Percentiles rank a stretch among this genome's conserved stretches.
Evolutionary conservation across 805 yeast genomes (phyloP).

Genomic region (Saccharomycopsis vini): DNA sequence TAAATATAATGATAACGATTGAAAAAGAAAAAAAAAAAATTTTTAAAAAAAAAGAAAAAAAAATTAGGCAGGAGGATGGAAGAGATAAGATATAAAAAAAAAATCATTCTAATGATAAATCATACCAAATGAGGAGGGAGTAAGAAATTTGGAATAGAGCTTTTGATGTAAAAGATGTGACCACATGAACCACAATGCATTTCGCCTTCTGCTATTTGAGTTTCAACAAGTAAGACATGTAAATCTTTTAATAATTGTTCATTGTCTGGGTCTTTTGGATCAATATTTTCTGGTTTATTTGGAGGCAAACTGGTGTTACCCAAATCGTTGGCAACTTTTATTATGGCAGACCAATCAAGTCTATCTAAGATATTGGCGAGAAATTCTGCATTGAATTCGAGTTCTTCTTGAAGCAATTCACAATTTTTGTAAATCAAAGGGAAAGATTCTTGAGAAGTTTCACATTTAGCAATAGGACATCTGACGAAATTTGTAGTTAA

Average conservation of each 20-base stretch:
- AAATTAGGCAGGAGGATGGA: neutral
- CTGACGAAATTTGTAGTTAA: constrained; percentile 93
- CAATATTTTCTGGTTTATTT: constrained; percentile 45
- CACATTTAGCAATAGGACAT: constrained; percentile 83
- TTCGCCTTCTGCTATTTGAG: constrained; percentile 78
- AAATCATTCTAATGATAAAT: too few relatives aligned
- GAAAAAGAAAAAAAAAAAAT: neutral
- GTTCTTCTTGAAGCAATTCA: constrained; percentile 64
- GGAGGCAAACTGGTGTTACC: constrained; percentile 57
- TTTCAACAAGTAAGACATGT: constrained; percentile 72
- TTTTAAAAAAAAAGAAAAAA: too few relatives aligned
- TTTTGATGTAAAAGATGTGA: constrained; percentile 83
- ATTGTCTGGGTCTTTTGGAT: constrained; percentile 36
- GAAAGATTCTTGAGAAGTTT: constrained; percentile 62
- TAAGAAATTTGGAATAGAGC: constrained; percentile 86
- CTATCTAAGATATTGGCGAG: constrained; percentile 67
- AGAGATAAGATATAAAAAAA: too few relatives aligned
- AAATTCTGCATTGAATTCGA: constrained; percentile 78
- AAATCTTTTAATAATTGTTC: constrained; percentile 60
- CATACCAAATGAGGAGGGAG: constrained; percentile 82
- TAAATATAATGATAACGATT: too few relatives aligned
- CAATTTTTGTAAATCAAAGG: constrained; percentile 67
- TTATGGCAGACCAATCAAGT: constrained; percentile 80
- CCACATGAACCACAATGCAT: constrained; percentile 84
- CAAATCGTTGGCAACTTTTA: constrained; percentile 66